Conservation (phyloP, 2,329 filamentous ascomycete genomes). For the Remersonia thermophila region DNA sequence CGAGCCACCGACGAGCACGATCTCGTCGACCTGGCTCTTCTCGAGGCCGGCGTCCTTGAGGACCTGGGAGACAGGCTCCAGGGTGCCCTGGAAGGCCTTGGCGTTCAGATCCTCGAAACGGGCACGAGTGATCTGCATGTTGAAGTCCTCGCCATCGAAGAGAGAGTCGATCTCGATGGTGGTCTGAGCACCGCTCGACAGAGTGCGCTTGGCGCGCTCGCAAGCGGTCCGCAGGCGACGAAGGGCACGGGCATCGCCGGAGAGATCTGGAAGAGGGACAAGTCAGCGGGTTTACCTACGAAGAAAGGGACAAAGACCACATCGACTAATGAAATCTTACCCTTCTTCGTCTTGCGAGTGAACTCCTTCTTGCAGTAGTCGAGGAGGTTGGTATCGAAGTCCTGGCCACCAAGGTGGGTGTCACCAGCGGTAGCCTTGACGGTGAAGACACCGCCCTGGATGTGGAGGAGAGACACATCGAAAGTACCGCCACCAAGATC, state of each 20-base stretch:
- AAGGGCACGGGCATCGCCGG: constrained; percentile 77
- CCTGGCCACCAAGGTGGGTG: constrained; percentile 88
- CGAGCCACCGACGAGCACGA: constrained; percentile 96
- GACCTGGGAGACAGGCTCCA: constrained; percentile 92
- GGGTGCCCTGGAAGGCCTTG: constrained; percentile 85
- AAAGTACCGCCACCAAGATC: constrained; percentile 99
- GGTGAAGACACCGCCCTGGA: constrained; percentile 98
- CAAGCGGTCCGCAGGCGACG: constrained; percentile 94
- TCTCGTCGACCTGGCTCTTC: constrained; percentile 92
- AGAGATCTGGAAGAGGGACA: constrained; percentile 46
- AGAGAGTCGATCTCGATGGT: constrained; percentile 98
- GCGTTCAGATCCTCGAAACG: constrained; percentile 98
- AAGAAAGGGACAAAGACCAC: neutral
- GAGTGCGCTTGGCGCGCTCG: constrained; percentile 98
- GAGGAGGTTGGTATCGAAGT: constrained; percentile 92
- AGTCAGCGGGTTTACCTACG: constrained; percentile 16
- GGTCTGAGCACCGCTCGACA: constrained; percentile 94
- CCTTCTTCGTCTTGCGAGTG: constrained; percentile 65
- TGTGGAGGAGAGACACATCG: constrained; percentile 98
- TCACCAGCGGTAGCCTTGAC: constrained; percentile 98
- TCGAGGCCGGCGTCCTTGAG: constrained; percentile 82
- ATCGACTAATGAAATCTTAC: constrained; percentile 7
- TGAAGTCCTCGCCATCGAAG: constrained; percentile 96
- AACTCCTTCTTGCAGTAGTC: constrained; percentile 98
- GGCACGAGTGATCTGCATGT: constrained; percentile 92